Evolutionary conservation across 805 yeast genomes (phyloP).

Genomic region (Millerago galiae): DNA sequence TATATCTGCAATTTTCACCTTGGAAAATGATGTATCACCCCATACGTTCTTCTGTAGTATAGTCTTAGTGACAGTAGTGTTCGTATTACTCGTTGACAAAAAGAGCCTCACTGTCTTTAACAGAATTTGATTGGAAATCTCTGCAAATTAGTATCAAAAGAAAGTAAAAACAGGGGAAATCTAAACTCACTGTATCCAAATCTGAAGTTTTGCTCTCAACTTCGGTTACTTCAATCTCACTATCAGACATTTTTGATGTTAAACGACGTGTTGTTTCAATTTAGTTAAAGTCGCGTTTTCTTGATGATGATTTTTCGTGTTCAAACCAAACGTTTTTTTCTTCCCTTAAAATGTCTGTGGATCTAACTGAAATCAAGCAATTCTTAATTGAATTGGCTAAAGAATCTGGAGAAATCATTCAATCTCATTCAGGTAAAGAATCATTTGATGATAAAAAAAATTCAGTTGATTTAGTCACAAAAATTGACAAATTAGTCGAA

Average conservation of each 20-base stretch:
- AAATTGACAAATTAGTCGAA: slow-evolving; percentile 53
- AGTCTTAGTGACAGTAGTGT: slow-evolving; percentile 8
- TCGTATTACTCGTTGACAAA: slow-evolving; percentile 9
- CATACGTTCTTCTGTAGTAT: slow-evolving; percentile 11
- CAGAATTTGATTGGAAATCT: slow-evolving; percentile 1
- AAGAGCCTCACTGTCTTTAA: slow-evolving; percentile 7
- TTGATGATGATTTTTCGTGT: too few relatives aligned
- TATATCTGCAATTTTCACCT: slow-evolving; percentile 5
- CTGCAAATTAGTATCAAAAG: too few relatives aligned
- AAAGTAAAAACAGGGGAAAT: neutral
- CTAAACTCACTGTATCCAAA: neutral
- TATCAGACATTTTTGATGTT: too few relatives aligned
- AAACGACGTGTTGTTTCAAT: too few relatives aligned
- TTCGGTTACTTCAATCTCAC: too few relatives aligned
- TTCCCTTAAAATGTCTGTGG: slow-evolving; percentile 2
- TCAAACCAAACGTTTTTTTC: too few relatives aligned
- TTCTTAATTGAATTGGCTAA: slow-evolving; percentile 34
- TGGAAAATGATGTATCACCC: slow-evolving; percentile 4
- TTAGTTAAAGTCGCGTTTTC: too few relatives aligned
- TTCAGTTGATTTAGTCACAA: slow-evolving; percentile 58
- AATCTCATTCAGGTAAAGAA: slow-evolving; percentile 41
- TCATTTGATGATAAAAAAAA: slow-evolving; percentile 51
- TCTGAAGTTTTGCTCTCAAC: too few relatives aligned
- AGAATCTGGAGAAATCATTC: slow-evolving; percentile 45
- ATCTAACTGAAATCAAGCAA: slow-evolving; percentile 27